Evolutionary conservation across 345 rosid genomes (phyloP).

Genomic region (Excoecaria cochinchinensis): DNA sequence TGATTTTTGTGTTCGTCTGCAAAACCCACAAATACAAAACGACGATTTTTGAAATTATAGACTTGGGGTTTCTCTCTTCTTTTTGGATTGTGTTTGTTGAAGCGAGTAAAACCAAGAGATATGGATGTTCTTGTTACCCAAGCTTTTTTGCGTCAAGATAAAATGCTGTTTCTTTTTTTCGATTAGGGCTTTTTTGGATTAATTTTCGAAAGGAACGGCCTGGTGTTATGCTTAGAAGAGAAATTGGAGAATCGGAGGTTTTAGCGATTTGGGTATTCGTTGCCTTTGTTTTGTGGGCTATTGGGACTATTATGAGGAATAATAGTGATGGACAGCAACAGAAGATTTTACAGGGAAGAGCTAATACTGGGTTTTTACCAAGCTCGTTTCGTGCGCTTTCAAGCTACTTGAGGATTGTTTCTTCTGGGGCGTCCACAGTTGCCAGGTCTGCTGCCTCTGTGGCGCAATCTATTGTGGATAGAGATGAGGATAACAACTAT

Average conservation of each 20-base stretch:
- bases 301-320: conserved; percentile 61
- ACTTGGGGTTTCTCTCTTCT: background rate
- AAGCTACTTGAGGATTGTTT: conserved; percentile 68
- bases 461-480: conserved; percentile 76
- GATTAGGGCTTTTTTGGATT: conserved; percentile 8
- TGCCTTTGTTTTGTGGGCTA: conserved; percentile 29
- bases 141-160: conserved; percentile 3
- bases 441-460: conserved; percentile 81
- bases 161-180: conserved; percentile 11
- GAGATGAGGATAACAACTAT: conserved; percentile 50
- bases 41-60: background rate
- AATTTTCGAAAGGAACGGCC: conserved; percentile 24
- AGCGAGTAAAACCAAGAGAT: background rate
- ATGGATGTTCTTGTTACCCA: conserved; percentile 25
- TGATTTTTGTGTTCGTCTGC: background rate
- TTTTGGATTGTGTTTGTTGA: background rate
- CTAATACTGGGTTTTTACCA: conserved; percentile 46
- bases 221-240: conserved; percentile 41
- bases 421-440: conserved; percentile 89
- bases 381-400: conserved; percentile 80
- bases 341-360: conserved; percentile 21
- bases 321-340: conserved; percentile 43
- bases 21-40: background rate
- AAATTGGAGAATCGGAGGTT: conserved; percentile 36
- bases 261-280: conserved; percentile 35